phyloP scores from a whole-genome alignment of 2,329 filamentous ascomycete genomes.

The Claviceps digitariae region DNA sequence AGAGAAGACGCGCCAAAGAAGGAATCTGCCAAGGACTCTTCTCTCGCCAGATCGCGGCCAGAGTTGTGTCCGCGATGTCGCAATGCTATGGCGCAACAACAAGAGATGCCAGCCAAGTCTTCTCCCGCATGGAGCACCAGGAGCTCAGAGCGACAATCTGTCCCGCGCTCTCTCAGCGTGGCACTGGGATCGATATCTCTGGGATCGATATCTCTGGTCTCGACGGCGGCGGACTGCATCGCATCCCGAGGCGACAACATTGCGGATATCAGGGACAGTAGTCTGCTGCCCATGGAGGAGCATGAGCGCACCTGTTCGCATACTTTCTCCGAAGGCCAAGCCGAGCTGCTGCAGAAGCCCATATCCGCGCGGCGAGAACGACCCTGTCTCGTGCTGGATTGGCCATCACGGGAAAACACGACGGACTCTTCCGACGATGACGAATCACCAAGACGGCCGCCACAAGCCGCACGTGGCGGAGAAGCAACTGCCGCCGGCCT shows the following conservation, averaged over 20 bases:
- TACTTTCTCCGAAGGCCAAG: constrained; percentile 1
- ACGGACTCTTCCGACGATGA: neutral
- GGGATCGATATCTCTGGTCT: neutral
- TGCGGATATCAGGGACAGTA: neutral
- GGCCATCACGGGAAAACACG: neutral
- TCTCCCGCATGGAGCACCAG: neutral
- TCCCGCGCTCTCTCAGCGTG: neutral
- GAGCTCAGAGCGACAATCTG: neutral
- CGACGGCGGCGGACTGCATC: neutral
- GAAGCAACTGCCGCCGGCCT: neutral
- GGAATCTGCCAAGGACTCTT: neutral
- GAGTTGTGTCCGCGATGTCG: neutral
- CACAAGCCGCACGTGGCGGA: too few species aligned
- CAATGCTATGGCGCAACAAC: neutral
- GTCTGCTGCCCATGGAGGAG: neutral
- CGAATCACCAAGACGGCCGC: neutral
- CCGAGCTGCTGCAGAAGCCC: neutral
- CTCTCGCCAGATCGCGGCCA: neutral
- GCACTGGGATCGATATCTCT: neutral
- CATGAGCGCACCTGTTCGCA: neutral
- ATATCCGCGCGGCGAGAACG: neutral
- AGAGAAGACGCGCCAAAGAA: neutral
- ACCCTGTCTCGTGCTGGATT: neutral
- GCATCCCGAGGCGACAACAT: neutral
- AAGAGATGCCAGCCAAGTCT: neutral